phyloP scores from a whole-genome alignment of 2,329 filamentous ascomycete species.

The Fusarium virguliforme region DNA sequence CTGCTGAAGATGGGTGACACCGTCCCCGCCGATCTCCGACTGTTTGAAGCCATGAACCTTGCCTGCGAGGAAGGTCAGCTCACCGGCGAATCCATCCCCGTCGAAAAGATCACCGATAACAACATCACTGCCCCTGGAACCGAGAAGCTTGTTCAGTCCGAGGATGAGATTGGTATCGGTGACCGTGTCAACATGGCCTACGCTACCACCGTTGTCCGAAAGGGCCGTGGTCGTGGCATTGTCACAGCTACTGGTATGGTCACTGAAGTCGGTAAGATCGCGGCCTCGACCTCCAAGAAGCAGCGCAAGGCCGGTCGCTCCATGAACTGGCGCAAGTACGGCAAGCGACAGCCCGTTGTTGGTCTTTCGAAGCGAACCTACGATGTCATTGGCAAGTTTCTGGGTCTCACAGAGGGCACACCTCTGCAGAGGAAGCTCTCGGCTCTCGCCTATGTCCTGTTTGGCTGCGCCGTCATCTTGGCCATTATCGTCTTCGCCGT shows the following conservation, averaged over 20 bases:
- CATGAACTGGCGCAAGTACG: constrained; percentile 69
- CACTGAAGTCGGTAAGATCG: constrained; percentile 81
- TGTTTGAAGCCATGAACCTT: constrained; percentile 83
- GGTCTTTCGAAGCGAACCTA: constrained; percentile 65
- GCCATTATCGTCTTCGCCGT: constrained; percentile 73
- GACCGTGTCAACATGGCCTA: constrained; percentile 84
- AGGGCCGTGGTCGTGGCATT: constrained; percentile 80
- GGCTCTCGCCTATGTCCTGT: constrained; percentile 83
- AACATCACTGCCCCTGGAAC: constrained; percentile 62
- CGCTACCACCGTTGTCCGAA: constrained; percentile 80
- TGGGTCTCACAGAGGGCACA: constrained; percentile 77
- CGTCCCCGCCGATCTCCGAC: constrained; percentile 79
- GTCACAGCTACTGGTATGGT: constrained; percentile 81
- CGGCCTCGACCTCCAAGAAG: constrained; percentile 69
- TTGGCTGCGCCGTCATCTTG: constrained; percentile 76
- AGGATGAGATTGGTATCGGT: constrained; percentile 74
- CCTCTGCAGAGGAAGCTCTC: constrained; percentile 85
- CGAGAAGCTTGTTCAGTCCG: constrained; percentile 62
- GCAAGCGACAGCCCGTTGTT: constrained; percentile 66
- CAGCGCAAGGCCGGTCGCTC: constrained; percentile 69
- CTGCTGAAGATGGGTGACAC: constrained; percentile 80
- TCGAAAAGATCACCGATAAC: constrained; percentile 75
- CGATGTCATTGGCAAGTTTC: constrained; percentile 70
- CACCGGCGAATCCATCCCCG: constrained; percentile 82
- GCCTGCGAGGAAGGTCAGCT: constrained; percentile 84